phyloP scores from a whole-genome alignment of 352 stramenopile genomes.

The Pythium rishiriense region DNA sequence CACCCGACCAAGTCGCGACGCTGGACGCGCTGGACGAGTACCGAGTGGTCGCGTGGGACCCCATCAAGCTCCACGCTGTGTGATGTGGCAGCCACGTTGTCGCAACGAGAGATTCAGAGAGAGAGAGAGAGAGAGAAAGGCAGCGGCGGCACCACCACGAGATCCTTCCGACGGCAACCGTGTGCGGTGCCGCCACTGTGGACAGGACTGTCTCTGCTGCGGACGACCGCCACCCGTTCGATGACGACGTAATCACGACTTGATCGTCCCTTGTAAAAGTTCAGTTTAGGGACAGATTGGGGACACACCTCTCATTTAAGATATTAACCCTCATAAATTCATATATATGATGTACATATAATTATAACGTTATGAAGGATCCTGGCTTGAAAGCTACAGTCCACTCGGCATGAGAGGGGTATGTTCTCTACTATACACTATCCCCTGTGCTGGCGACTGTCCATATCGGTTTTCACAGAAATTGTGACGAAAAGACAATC shows the following conservation, averaged over 20 bases:
- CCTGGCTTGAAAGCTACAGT: background rate
- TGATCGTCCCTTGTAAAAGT: constrained; percentile 17
- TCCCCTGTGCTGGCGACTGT: constrained; percentile 7
- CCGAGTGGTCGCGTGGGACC: constrained; percentile 54
- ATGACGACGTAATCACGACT: constrained; percentile 18
- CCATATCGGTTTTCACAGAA: constrained; percentile 7
- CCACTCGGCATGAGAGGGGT: background rate
- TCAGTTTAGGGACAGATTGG: constrained; percentile 26
- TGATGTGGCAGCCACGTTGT: constrained; percentile 20
- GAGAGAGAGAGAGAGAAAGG: background rate
- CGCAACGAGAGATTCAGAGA: background rate
- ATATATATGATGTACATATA: background rate
- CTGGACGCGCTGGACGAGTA: constrained; percentile 45
- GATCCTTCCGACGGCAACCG: constrained; percentile 15
- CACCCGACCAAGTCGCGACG: constrained; percentile 33
- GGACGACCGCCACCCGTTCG: constrained; percentile 13
- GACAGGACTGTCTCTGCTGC: constrained; percentile 10
- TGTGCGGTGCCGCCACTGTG: constrained; percentile 17
- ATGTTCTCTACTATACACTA: background rate
- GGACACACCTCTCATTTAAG: background rate
- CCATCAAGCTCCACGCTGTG: constrained; percentile 40
- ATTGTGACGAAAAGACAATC: constrained; percentile 13
- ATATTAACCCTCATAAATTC: background rate
- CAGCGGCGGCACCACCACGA: constrained; percentile 6
- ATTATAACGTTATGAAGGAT: background rate